Base-by-base conservation (phyloP, 2,329 filamentous ascomycete genomes). In the Beauveria australis region DNA sequence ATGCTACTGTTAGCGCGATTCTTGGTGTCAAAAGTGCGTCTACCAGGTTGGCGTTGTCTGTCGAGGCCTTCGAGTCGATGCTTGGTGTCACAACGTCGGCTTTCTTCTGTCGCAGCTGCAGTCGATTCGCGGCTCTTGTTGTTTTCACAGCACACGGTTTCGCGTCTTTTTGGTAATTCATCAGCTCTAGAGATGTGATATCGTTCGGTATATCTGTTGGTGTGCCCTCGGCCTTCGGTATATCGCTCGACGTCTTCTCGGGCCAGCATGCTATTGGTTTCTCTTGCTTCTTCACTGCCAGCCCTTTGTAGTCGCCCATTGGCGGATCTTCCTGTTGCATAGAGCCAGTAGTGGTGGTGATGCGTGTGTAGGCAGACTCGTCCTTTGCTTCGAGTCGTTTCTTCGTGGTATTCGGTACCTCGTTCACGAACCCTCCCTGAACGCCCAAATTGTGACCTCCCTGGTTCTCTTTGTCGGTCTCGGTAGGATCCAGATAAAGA, bases 341-440 rank as follows among this genome's bases (percentile, higher is more conserved):
- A 73, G 64, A 79, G 63, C 82, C 82, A 85, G 74, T 85, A 85
- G 73, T 85, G 82, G 69, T 85, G 82, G 66, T 86, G 81, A 66
- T 86, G 83, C 64, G 79, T 82, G 69, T 85, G 82, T 61, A 83
- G 65, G 66, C 82, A 83, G 64, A 80, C 67, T 63, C 66, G 43
- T 22, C 64, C 65, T 54, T 65, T 59, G 61, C 62, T 55, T 67
- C 59, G 54, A 64, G 59, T 59, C 58, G 59, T 52, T 64, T 70
- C 55, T 62, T 63, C 46, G 53, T 64, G 24, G 16, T 14, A 18
- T 46, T 41, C 14, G 12, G 6, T 40, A 26, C 43, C n/a, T 26
- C 43, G 26, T 47, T 52, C 28, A 14, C n/a, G 40, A 26, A 33
- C 22, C 24, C n/a, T 46, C 14, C 24, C 43, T 33, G 52, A 24